phyloP scores from a whole-genome alignment of 2,329 filamentous ascomycete genomes.

The Apiospora koreana region DNA sequence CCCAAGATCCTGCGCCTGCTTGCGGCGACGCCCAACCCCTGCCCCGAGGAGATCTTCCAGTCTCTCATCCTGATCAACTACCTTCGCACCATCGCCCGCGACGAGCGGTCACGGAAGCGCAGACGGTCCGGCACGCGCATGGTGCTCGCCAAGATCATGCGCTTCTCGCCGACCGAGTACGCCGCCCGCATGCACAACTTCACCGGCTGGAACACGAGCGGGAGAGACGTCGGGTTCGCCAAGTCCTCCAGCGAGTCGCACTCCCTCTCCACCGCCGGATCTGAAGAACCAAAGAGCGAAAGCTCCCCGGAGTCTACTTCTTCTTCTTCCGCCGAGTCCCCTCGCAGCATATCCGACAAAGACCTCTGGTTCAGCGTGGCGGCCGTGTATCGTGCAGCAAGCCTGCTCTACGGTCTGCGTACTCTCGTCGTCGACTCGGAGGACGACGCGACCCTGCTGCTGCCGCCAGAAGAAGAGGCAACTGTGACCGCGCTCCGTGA shows the following conservation, averaged over 20 bases:
- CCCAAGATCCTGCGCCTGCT: slow-evolving; percentile 13
- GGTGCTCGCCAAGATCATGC: slow-evolving; percentile 15
- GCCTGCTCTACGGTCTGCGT: slow-evolving; percentile 13
- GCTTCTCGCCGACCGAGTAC: slow-evolving; percentile 15
- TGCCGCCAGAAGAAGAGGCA: background rate
- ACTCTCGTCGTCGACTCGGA: slow-evolving; percentile 15
- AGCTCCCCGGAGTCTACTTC: slow-evolving; percentile 2
- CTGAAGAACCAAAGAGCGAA: background rate
- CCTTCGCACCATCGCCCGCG: slow-evolving; percentile 12
- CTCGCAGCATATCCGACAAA: background rate
- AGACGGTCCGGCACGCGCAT: slow-evolving; percentile 15
- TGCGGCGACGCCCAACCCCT: slow-evolving; percentile 15
- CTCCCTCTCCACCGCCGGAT: background rate
- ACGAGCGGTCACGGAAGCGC: background rate
- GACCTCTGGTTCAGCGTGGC: slow-evolving; percentile 14
- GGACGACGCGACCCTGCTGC: background rate
- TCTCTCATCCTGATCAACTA: slow-evolving; percentile 18
- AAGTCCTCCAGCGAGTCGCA: background rate
- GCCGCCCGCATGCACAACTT: slow-evolving; percentile 15
- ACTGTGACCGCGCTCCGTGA: slow-evolving; percentile 1
- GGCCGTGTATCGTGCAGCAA: slow-evolving; percentile 12
- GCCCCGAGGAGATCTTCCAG: slow-evolving; percentile 17
- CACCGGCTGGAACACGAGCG: slow-evolving; percentile 14
- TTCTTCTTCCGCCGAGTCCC: slow-evolving; percentile 5
- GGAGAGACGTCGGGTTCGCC: slow-evolving; percentile 15